Conservation (phyloP, 257 asterid species). For the Plantago major region DNA sequence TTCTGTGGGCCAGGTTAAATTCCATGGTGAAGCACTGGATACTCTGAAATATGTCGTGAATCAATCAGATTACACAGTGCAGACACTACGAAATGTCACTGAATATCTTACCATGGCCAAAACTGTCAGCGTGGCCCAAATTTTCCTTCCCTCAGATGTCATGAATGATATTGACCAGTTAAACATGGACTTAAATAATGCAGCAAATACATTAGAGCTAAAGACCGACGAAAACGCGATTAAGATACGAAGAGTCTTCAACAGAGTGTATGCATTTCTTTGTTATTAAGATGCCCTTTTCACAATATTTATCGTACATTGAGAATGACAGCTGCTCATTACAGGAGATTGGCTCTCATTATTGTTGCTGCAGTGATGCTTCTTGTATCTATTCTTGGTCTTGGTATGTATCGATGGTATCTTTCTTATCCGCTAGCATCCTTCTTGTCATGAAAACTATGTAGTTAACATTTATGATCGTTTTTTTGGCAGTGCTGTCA, state of each 20-base stretch:
- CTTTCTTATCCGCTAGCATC: neutral
- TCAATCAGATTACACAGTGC: conserved; percentile 88
- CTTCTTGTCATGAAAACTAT: conserved; percentile 2
- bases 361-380: conserved; percentile 79
- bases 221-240: conserved; percentile 68
- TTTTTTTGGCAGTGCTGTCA: conserved; percentile 57
- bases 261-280: conserved; percentile 51
- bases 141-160: conserved; percentile 83
- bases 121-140: conserved; percentile 79
- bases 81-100: conserved; percentile 81
- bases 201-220: conserved; percentile 63
- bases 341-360: conserved; percentile 70
- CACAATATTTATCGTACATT: neutral
- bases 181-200: conserved; percentile 58
- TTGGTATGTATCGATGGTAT: conserved; percentile 48
- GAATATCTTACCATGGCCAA: conserved; percentile 70
- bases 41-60: conserved; percentile 83
- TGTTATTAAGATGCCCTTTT: neutral
- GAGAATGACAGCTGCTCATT: conserved; percentile 14
- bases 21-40: conserved; percentile 68
- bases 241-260: conserved; percentile 59
- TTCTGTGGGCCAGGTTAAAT: conserved; percentile 80
- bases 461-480: conserved; percentile 12
- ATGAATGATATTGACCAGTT: conserved; percentile 61
- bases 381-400: conserved; percentile 71